Percentiles rank a stretch among this genome's conserved stretches.
Conservation (phyloP, 164 flowering plant genomes). For the Kingdonia uniflora region DNA sequence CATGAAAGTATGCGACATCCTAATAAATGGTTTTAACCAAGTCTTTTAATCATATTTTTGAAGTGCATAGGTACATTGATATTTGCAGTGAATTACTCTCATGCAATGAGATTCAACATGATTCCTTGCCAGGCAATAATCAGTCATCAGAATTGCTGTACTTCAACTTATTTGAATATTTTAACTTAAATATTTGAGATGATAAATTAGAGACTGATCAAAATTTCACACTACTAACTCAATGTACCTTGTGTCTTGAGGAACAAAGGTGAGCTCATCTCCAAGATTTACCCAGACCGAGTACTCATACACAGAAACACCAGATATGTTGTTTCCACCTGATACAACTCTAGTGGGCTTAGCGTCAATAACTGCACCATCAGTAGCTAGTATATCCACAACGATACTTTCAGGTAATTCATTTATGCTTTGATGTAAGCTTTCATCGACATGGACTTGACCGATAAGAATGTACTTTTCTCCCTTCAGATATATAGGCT, state of each 20-base stretch:
- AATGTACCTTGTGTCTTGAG: conserved; percentile 62
- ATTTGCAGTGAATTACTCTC: no score
- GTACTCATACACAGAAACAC: conserved; percentile 44
- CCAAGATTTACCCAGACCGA: conserved; percentile 81
- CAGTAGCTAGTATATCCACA: conserved; percentile 42
- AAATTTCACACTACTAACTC: no score
- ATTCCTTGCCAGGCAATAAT: no score
- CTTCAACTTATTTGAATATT: no score
- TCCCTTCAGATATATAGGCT: conserved; percentile 78
- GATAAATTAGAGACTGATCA: not conserved
- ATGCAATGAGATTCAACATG: no score
- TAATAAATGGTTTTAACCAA: no score
- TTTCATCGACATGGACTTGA: conserved; percentile 40
- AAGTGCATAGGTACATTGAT: no score
- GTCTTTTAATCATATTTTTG: no score
- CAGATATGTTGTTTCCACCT: conserved; percentile 25
- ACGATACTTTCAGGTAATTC: conserved; percentile 41
- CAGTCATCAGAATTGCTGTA: no score
- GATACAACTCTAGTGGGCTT: conserved; percentile 32
- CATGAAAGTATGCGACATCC: no score
- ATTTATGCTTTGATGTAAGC: conserved; percentile 20
- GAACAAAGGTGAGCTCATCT: conserved; percentile 61
- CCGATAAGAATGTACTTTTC: conserved; percentile 85
- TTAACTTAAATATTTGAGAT: no score
- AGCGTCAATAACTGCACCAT: conserved; percentile 30